Base-by-base conservation (phyloP, 2,329 filamentous ascomycete genomes). In the Dactylonectria estremocensis region DNA sequence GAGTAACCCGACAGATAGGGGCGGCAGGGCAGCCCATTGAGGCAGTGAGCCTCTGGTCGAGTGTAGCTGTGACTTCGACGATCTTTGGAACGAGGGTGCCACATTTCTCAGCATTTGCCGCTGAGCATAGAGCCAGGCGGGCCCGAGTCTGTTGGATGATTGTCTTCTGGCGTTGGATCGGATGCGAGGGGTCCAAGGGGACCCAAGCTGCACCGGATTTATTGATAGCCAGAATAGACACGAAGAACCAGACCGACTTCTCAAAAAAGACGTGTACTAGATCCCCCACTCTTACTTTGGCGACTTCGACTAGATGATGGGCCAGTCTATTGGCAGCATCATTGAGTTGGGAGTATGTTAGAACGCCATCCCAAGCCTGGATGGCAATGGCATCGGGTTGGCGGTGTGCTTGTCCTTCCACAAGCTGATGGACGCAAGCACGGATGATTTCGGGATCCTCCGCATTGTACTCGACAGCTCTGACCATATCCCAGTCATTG, bases 281-380 rank as follows among this genome's bases (percentile, higher is more conserved):
- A 53, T 13, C 18, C 13, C 45, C 45, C 1, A 22, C n/a, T 4
- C 8, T 20, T 3, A 48, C n/a, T 8, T 22, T 22, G 61, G 67
- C 64, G 68, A 24, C 64, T 64, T 40, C 11, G 6, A 60, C 10
- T 3, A 75, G 55, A n/a, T 62, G 22, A 14, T 18, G n/a, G 1
- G 67, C 67, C 9, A 75, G 22, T 5, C 11, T n/a, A 3, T 37
- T 62, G 2, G 72, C 22, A 14, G 64, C 24, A 3, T 16, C 11
- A 8, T 71, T 60, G 9, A 76, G 60, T 14, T 72, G 52, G 1
- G 11, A 22, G 22, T 74, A 79, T 1, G 74, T 75, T 2, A 77
- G 56, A 1, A 71, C 24, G 5, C 72, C 74, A 48, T 79, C 76
- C 75, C 77, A 79, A 1, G 77, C 70, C 14, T 49, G 59, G 2